A percentile compares a stretch with the other conserved stretches of the same genome.
Evolutionary conservation across 345 rosid species (phyloP).

Genomic region (Arabidopsis suecica): DNA sequence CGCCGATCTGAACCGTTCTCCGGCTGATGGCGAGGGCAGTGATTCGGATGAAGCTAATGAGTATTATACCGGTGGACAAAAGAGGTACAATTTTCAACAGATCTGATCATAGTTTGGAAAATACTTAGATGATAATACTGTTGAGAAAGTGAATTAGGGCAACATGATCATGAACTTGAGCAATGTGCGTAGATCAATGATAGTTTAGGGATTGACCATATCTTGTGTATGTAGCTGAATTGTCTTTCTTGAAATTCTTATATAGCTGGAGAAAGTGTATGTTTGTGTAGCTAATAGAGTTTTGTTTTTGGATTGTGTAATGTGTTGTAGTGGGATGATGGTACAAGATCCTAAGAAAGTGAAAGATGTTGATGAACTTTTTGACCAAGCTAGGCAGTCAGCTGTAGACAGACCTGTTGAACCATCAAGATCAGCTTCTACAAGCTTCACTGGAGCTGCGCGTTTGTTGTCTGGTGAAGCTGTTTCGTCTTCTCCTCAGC

Average conservation of each 20-base stretch:
- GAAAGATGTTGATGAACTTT: slow-evolving; percentile 69
- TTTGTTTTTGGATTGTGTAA: neutral
- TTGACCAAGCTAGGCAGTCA: slow-evolving; percentile 65
- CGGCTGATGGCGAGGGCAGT: slow-evolving; percentile 47
- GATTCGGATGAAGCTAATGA: slow-evolving; percentile 76
- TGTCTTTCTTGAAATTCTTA: neutral
- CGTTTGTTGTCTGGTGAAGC: slow-evolving; percentile 82
- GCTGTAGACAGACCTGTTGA: slow-evolving; percentile 75
- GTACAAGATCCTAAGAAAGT: slow-evolving; percentile 79
- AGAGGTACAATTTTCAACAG: slow-evolving; percentile 56
- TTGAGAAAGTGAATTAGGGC: neutral
- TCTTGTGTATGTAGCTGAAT: neutral
- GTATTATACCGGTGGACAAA: slow-evolving; percentile 87
- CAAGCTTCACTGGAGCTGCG: slow-evolving; percentile 76
- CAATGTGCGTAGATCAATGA: slow-evolving; percentile 8
- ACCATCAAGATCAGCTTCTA: slow-evolving; percentile 63
- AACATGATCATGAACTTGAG: neutral
- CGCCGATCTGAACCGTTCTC: slow-evolving; percentile 78
- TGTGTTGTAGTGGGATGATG: slow-evolving; percentile 79
- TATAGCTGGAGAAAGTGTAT: neutral
- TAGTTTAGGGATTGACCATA: slow-evolving; percentile 2
- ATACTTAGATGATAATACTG: slow-evolving; percentile 1
- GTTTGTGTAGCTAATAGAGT: neutral
- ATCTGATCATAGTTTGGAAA: neutral
- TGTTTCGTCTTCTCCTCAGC: slow-evolving; percentile 60